Percentiles rank a stretch among this genome's conserved stretches.
phyloP scores from a whole-genome alignment of 371 early-diverging fungal species.

The Mucor saturninus region DNA sequence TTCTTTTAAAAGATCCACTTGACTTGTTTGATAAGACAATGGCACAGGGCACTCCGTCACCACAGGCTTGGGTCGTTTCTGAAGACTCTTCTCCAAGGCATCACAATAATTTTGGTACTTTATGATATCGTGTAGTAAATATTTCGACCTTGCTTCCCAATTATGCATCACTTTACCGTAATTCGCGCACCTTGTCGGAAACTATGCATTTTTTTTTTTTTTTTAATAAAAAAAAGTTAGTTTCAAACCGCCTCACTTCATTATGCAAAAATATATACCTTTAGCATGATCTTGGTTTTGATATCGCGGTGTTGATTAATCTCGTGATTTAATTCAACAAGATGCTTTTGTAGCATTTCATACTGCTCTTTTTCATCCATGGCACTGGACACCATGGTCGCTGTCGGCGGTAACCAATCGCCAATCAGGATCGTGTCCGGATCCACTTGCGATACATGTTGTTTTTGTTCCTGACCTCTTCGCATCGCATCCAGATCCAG shows the following conservation, averaged over 20 bases:
- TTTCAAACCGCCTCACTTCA: too few species aligned
- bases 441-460: conserved; percentile 16
- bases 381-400: conserved; percentile 43
- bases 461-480: conserved; percentile 9
- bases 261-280: conserved; percentile 26
- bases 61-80: conserved; percentile 6
- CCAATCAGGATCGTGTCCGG: conserved; percentile 38
- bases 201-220: conserved; percentile 31
- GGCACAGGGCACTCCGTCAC: too few species aligned
- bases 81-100: conserved; percentile 59
- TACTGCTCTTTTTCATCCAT: conserved; percentile 44
- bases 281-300: conserved; percentile 45
- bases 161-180: conserved; percentile 74
- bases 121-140: conserved; percentile 81
- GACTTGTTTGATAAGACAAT: conserved; percentile 24
- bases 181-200: conserved; percentile 55
- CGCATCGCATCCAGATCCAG: conserved; percentile 34
- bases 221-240: too few species aligned
- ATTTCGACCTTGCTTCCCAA: conserved; percentile 84
- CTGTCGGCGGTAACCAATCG: conserved; percentile 52
- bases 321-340: conserved; percentile 39
- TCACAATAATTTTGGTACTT: conserved; percentile 87
- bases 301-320: conserved; percentile 50
- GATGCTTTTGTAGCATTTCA: conserved; percentile 36
- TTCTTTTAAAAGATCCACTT: conserved; percentile 40